Conservation (phyloP, 306 rosid species). For the Castanospermum australe region DNA sequence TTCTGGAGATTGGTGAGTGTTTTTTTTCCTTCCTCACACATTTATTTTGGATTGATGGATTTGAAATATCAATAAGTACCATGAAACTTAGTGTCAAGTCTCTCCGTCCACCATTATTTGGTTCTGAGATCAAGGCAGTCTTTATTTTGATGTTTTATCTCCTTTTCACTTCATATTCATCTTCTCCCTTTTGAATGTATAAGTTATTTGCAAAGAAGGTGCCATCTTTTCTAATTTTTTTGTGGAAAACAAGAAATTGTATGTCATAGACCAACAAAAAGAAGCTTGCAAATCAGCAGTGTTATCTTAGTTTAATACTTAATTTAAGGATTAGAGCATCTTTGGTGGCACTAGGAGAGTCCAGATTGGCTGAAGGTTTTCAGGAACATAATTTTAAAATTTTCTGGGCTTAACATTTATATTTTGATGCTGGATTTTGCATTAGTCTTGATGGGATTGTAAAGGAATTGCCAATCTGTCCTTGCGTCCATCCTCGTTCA, state of each 20-base stretch:
- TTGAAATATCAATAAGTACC: not conserved
- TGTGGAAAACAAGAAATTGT: not conserved
- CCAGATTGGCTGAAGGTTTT: not conserved
- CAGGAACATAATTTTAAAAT: not conserved
- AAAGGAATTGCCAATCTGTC: not conserved
- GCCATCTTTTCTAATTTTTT: not conserved
- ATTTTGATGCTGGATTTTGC: not conserved
- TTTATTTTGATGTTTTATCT: not conserved
- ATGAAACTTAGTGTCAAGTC: not conserved
- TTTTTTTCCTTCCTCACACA: conserved; percentile 15
- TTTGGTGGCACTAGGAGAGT: not conserved
- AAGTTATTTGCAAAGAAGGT: not conserved
- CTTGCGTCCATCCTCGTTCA: not conserved
- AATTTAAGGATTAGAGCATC: not conserved
- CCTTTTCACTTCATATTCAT: not conserved
- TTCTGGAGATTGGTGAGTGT: conserved; percentile 84
- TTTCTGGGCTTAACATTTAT: not conserved
- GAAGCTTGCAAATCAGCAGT: not conserved
- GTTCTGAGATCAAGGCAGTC: not conserved
- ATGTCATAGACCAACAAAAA: not conserved
- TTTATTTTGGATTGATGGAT: conserved; percentile 3
- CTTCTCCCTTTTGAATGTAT: not conserved
- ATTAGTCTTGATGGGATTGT: not conserved
- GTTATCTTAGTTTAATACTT: not conserved
- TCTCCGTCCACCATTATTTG: conserved; percentile 1